These are phyloP conservation scores for Acanthamoeba sp. DNA, from an alignment of 208 protist genomes.

Conservation along the genomic window DNA sequence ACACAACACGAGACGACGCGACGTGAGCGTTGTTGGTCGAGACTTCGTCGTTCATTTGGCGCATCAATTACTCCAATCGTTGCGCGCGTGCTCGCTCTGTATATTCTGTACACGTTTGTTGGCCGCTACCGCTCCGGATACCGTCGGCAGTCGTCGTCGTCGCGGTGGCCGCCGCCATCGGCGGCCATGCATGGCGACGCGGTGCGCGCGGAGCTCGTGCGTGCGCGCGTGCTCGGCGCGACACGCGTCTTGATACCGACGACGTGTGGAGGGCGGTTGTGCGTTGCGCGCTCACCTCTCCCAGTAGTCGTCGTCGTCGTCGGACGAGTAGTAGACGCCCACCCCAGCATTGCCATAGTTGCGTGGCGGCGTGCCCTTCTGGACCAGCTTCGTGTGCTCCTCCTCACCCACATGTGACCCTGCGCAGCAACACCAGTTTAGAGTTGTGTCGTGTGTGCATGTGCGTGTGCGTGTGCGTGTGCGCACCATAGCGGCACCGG, in stretches of 20 bases:
- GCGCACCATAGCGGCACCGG: constrained; percentile 17
- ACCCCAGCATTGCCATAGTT: constrained; percentile 27
- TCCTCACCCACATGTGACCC: constrained; percentile 13
- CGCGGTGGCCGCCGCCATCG: too few relatives aligned
- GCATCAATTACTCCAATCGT: background rate
- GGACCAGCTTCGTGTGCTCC: constrained; percentile 45
- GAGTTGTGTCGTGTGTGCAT: background rate
- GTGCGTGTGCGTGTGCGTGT: background rate
- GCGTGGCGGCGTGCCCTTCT: constrained; percentile 17
- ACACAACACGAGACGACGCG: too few relatives aligned
- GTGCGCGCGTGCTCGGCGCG: too few relatives aligned
- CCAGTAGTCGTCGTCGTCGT: constrained; percentile 56
- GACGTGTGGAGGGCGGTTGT: background rate
- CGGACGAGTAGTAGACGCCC: constrained; percentile 46
- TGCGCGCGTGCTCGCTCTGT: background rate
- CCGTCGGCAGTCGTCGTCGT: too few relatives aligned
- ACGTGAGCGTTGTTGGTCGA: too few relatives aligned
- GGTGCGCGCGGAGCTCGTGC: too few relatives aligned
- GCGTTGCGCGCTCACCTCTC: background rate
- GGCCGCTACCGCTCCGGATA: too few relatives aligned
- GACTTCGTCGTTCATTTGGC: too few relatives aligned
- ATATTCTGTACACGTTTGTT: background rate
- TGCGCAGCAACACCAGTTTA: too few relatives aligned
- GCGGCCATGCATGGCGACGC: too few relatives aligned
- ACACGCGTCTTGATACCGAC: background rate